Base-by-base conservation (phyloP, 1,284 basidiomycete species). In the Paramarasmius palmivorus region DNA sequence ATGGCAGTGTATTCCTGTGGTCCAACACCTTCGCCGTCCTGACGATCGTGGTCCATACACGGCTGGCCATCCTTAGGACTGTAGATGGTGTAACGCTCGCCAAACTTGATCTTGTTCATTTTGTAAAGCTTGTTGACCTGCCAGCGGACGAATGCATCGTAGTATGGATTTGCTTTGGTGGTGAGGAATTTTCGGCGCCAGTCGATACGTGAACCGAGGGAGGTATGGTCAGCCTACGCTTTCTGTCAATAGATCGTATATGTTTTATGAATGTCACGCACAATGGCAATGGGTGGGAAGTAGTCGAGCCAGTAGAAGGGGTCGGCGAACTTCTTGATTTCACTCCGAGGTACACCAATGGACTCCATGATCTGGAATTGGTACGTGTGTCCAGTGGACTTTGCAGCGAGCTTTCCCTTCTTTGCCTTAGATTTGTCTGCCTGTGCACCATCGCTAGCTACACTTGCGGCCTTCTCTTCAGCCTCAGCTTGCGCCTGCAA, bases 291-390 rank as follows among this genome's bases (percentile, higher is more conserved):
- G 26, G 96, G 96, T 52, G 96, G 97, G 81, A 98, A 99, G 75
- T 94, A 94, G 37, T 83, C 81, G 63, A 97, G 77, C 97, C 97
- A 99, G 72, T 96, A 79, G 59, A 85, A 75, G 37, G 97, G 90
- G 66, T 99, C 94, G 19, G 95, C 93, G 63, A 99, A 99, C 69
- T 93, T 89, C 70, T 96, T 95, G 74, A 98, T 95, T 66, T 99
- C 95, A 19, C 79, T 72, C 48, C 89, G 83, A 22, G 94, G 92
- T 10, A 99, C 89, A 49, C 90, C 90, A 61, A 95, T 92, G 46
- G 92, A 91, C 70, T 96, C 90, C 87, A 99, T 91, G 70, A 99
- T 99, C 78, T 99, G 96, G 83, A 98, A 99, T 71, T 99, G 97
- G 75, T 98, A 99, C 53, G 88, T 90, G 62, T 94, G 79, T 2